Conservation (phyloP, 2,329 filamentous ascomycete species). For the Tolypocladium sp. region DNA sequence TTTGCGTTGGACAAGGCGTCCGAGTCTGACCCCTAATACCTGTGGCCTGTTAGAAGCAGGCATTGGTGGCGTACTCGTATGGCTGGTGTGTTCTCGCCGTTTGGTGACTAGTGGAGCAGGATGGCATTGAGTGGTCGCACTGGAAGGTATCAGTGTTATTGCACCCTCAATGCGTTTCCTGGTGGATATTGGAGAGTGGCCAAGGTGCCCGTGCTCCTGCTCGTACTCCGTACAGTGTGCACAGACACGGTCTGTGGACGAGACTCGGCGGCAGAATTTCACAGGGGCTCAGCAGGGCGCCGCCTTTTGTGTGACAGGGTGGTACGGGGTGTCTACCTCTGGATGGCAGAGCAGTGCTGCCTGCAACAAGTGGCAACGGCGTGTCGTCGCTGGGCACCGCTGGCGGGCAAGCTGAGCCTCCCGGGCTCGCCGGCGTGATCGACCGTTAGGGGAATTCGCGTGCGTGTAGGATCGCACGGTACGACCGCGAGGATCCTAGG, state of each 20-base stretch:
- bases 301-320: background rate
- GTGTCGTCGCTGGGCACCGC: background rate
- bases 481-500: too few relatives aligned
- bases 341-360: too few relatives aligned
- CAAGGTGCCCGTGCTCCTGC: background rate
- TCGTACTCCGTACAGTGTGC: background rate
- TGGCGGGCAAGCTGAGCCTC: background rate
- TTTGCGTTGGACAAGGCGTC: too few relatives aligned
- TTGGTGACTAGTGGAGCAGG: background rate
- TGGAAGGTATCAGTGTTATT: background rate
- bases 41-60: too few relatives aligned
- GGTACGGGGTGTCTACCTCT: background rate
- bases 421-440: background rate
- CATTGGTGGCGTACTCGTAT: background rate
- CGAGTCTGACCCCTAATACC: too few relatives aligned
- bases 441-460: background rate
- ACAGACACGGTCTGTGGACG: background rate
- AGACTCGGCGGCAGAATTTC: background rate
- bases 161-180: background rate
- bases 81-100: background rate
- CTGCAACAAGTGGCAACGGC: background rate
- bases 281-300: too few relatives aligned
- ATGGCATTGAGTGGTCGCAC: background rate
- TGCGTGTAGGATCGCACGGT: background rate
- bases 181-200: background rate